phyloP scores from a whole-genome alignment of 2,329 filamentous ascomycete genomes.

The Corinectria fuckeliana region DNA sequence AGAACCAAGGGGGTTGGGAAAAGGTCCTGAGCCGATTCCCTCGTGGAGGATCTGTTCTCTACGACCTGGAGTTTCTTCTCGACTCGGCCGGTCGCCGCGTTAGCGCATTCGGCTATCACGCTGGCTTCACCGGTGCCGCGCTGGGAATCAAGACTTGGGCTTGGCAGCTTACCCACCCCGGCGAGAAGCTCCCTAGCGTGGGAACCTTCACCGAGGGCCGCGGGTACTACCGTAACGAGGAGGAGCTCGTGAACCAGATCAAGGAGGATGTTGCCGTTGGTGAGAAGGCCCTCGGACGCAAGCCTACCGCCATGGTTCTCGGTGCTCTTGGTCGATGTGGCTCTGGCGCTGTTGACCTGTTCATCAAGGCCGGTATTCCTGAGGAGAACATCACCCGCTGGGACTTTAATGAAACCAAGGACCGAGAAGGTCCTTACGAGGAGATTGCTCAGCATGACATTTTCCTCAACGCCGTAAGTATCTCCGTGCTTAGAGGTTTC shows the following conservation, averaged over 20 bases:
- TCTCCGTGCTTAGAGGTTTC: neutral
- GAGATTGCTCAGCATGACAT: conserved; percentile 80
- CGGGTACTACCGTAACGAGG: conserved; percentile 74
- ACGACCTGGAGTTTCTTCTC: conserved; percentile 86
- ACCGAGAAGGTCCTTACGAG: conserved; percentile 72
- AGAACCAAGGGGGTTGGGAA: conserved; percentile 80
- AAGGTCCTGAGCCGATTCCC: conserved; percentile 80
- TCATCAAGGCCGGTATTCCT: conserved; percentile 69
- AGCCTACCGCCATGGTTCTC: conserved; percentile 82
- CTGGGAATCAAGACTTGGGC: conserved; percentile 83
- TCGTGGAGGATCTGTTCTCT: conserved; percentile 64
- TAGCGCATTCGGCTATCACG: conserved; percentile 75
- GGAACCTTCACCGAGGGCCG: conserved; percentile 51
- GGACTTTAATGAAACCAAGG: conserved; percentile 80
- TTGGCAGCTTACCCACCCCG: conserved; percentile 77
- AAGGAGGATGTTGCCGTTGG: conserved; percentile 64
- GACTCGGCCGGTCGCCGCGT: conserved; percentile 74
- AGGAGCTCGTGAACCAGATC: conserved; percentile 54
- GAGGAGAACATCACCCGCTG: conserved; percentile 57
- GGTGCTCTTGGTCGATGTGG: conserved; percentile 86
- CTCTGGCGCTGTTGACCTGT: conserved; percentile 81
- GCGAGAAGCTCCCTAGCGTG: conserved; percentile 65
- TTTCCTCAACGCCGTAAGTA: conserved; percentile 69
- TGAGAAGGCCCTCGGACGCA: conserved; percentile 70
- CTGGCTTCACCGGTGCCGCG: conserved; percentile 77